Percentiles rank a stretch among this genome's conserved stretches.
Evolutionary conservation across 108 stramenopile genomes (phyloP).

Genomic region (Schizochytrium sp.): DNA sequence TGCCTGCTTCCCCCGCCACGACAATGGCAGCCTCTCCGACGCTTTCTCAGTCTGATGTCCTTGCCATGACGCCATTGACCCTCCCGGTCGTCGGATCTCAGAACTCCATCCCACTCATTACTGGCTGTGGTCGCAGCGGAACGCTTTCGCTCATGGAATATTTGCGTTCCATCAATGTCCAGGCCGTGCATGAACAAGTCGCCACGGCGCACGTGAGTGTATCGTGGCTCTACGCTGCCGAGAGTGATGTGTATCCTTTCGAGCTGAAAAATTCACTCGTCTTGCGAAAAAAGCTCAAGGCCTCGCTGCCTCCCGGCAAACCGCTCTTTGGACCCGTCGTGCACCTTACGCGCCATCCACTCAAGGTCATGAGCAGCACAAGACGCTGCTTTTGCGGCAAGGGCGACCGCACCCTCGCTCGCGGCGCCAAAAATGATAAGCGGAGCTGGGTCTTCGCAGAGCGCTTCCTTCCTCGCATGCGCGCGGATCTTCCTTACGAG

Average conservation of each 20-base stretch:
- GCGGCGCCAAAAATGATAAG: not conserved
- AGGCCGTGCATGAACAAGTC: not conserved
- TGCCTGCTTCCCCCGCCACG: no score
- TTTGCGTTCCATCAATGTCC: not conserved
- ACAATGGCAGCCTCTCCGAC: not conserved
- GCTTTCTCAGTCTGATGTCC: not conserved
- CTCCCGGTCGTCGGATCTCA: not conserved
- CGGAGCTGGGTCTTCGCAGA: not conserved
- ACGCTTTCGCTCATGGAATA: not conserved
- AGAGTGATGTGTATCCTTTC: not conserved
- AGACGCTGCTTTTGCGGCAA: not conserved
- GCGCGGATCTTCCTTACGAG: not conserved
- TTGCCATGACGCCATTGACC: not conserved
- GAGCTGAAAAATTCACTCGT: not conserved
- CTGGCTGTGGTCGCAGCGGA: not conserved
- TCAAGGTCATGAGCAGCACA: slow-evolving; percentile 8
- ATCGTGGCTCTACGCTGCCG: slow-evolving; percentile 8
- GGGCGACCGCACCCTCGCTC: not conserved
- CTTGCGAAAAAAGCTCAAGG: not conserved
- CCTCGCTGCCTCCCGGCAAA: not conserved
- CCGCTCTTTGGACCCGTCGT: not conserved
- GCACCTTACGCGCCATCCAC: not conserved
- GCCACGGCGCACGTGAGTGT: not conserved
- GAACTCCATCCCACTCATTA: not conserved
- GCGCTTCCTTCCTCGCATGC: not conserved